Conservation (phyloP, 2,329 filamentous ascomycete species). For the Sarocladiaceae sp. region DNA sequence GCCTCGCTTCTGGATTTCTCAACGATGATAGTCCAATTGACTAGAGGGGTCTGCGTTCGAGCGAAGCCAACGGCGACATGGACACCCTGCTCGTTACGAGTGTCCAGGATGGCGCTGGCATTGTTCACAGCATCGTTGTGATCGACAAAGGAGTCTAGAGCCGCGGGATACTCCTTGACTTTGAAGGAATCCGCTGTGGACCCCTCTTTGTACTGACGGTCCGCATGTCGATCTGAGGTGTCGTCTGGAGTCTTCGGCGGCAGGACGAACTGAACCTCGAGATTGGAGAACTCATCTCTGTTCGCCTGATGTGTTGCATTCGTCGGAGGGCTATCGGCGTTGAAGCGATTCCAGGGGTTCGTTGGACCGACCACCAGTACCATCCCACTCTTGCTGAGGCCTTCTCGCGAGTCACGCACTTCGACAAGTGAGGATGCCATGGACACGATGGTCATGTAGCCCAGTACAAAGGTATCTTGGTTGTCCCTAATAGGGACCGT, state of each 20-base stretch:
- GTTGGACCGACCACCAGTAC: conserved; percentile 65
- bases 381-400: conserved; percentile 62
- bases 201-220: conserved; percentile 7
- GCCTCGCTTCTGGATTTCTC: conserved; percentile 72
- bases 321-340: conserved; percentile 34
- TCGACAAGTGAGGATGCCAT: conserved; percentile 58
- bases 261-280: conserved; percentile 53
- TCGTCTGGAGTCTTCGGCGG: conserved; percentile 42
- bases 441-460: conserved; percentile 78
- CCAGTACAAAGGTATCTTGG: conserved; percentile 58
- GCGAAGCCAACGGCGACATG: conserved; percentile 77
- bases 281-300: conserved; percentile 31
- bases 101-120: conserved; percentile 61
- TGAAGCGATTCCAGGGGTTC: conserved; percentile 60
- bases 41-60: conserved; percentile 58
- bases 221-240: conserved; percentile 6
- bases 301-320: conserved; percentile 38
- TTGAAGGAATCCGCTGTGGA: conserved; percentile 45
- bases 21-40: conserved; percentile 77
- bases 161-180: conserved; percentile 56
- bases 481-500: conserved; percentile 71
- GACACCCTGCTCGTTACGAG: conserved; percentile 64
- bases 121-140: conserved; percentile 51
- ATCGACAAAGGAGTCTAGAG: conserved; percentile 51
- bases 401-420: conserved; percentile 59